Conservation (phyloP, 2,329 filamentous ascomycete species). For the Neurospora sp. region DNA sequence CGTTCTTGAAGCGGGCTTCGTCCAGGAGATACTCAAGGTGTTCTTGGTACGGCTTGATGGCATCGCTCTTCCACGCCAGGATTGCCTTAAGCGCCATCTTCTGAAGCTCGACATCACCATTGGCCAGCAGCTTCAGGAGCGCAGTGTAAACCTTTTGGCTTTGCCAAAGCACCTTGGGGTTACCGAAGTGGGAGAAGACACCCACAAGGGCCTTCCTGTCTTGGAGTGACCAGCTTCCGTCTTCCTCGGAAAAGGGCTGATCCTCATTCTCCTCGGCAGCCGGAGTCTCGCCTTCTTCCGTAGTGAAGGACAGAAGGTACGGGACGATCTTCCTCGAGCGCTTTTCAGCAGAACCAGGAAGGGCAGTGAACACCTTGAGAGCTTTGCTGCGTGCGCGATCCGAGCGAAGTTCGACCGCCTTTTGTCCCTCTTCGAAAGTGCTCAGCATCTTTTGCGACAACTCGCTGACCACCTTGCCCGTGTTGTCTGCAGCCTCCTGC, state of each 20-base stretch:
- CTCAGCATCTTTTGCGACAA: constrained; percentile 49
- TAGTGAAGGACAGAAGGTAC: constrained; percentile 68
- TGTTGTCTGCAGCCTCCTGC: constrained; percentile 37
- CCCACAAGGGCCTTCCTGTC: constrained; percentile 78
- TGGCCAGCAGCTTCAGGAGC: constrained; percentile 66
- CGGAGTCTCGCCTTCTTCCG: constrained; percentile 38
- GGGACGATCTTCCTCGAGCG: constrained; percentile 78
- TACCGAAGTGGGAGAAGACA: constrained; percentile 76
- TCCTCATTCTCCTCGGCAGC: constrained; percentile 25
- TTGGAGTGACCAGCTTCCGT: constrained; percentile 54
- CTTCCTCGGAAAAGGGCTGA: constrained; percentile 25
- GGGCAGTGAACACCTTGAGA: constrained; percentile 63
- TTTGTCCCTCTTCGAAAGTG: constrained; percentile 56
- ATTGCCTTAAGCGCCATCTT: constrained; percentile 76
- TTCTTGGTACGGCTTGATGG: constrained; percentile 70
- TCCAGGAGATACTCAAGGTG: constrained; percentile 81
- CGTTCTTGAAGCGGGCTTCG: constrained; percentile 84
- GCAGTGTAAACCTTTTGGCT: constrained; percentile 66
- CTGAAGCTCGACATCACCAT: constrained; percentile 86
- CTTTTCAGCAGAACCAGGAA: constrained; percentile 75
- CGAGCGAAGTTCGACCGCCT: constrained; percentile 38
- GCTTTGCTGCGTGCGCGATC: constrained; percentile 63
- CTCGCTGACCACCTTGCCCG: constrained; percentile 42
- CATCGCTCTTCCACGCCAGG: constrained; percentile 77
- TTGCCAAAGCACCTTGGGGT: constrained; percentile 75